These are phyloP conservation scores for Tricholoma hemisulphureum DNA, from an alignment of 768 basidiomycete genomes.

Conservation along the genomic window DNA sequence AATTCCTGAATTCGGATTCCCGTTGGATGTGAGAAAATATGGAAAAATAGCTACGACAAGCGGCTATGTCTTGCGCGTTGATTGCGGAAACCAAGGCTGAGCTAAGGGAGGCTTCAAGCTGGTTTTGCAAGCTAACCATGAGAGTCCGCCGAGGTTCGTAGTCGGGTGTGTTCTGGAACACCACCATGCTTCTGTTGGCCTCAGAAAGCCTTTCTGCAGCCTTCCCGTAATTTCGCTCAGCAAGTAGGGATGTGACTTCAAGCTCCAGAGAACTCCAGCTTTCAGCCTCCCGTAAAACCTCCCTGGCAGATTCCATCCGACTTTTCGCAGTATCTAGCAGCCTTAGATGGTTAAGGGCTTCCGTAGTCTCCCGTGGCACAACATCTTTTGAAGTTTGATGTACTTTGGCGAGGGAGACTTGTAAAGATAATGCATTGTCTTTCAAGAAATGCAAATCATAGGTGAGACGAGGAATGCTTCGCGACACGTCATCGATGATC, in stretches of 20 bases:
- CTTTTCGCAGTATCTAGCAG: slow-evolving; percentile 80
- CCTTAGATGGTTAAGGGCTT: slow-evolving; percentile 73
- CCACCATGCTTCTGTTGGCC: slow-evolving; percentile 84
- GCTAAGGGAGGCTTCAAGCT: slow-evolving; percentile 89
- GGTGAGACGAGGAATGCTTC: slow-evolving; percentile 84
- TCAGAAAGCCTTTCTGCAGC: slow-evolving; percentile 92
- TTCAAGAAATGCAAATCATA: slow-evolving; percentile 98
- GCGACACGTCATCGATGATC: slow-evolving; percentile 89
- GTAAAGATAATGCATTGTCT: slow-evolving; percentile 80
- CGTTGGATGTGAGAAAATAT: slow-evolving; percentile 92
- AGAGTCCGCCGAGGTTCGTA: slow-evolving; percentile 83
- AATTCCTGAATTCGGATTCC: slow-evolving; percentile 89
- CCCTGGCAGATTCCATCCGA: slow-evolving; percentile 85
- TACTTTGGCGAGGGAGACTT: slow-evolving; percentile 61
- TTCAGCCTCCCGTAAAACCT: slow-evolving; percentile 92
- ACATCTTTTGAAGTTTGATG: slow-evolving; percentile 52
- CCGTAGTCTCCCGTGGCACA: slow-evolving; percentile 55
- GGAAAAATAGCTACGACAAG: slow-evolving; percentile 74
- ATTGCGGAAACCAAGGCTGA: slow-evolving; percentile 89
- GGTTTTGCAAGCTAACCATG: slow-evolving; percentile 92
- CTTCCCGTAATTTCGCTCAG: slow-evolving; percentile 76
- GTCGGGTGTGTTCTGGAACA: slow-evolving; percentile 90
- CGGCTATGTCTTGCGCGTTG: slow-evolving; percentile 68
- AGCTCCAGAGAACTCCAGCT: slow-evolving; percentile 94
- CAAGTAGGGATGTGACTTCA: slow-evolving; percentile 84